phyloP scores from a whole-genome alignment of 1,284 basidiomycete genomes.

The Cronartium quercuum region DNA sequence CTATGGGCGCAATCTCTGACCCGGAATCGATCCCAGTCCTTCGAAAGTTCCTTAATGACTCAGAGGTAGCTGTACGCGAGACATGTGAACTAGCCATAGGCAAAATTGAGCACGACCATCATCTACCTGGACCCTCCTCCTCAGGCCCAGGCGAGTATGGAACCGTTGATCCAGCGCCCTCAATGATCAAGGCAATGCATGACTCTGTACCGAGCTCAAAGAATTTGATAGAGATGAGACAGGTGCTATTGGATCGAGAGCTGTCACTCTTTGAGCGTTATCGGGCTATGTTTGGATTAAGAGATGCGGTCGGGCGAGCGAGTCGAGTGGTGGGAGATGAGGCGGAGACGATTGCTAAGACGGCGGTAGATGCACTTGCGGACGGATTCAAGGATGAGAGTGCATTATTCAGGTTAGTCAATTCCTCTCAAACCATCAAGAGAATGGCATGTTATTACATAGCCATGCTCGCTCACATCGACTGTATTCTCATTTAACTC shows the following conservation, averaged over 20 bases:
- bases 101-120: slow-evolving; percentile 86
- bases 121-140: slow-evolving; percentile 42
- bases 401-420: slow-evolving; percentile 73
- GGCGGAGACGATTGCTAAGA: neutral
- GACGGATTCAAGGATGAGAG: slow-evolving; percentile 79
- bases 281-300: slow-evolving; percentile 94
- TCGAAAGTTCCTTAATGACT: slow-evolving; percentile 65
- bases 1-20: slow-evolving; percentile 87
- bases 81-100: slow-evolving; percentile 96
- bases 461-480: neutral
- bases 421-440: neutral
- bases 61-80: slow-evolving; percentile 77
- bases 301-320: slow-evolving; percentile 61
- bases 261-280: slow-evolving; percentile 86
- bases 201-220: slow-evolving; percentile 50
- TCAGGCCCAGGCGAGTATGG: slow-evolving; percentile 59
- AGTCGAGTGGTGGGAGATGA: slow-evolving; percentile 45
- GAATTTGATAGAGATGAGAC: slow-evolving; percentile 59
- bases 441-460: neutral
- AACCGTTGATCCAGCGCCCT: slow-evolving; percentile 91
- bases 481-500: too few relatives aligned
- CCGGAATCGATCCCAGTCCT: slow-evolving; percentile 65
- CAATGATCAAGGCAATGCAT: slow-evolving; percentile 51
- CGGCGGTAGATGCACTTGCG: slow-evolving; percentile 81
- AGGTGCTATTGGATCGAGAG: slow-evolving; percentile 62